Evolutionary conservation across 495 filamentous ascomycete genomes (phyloP), one percentile per base, ranked within the genome.

Genomic region (Penicillium coffeae): DNA sequence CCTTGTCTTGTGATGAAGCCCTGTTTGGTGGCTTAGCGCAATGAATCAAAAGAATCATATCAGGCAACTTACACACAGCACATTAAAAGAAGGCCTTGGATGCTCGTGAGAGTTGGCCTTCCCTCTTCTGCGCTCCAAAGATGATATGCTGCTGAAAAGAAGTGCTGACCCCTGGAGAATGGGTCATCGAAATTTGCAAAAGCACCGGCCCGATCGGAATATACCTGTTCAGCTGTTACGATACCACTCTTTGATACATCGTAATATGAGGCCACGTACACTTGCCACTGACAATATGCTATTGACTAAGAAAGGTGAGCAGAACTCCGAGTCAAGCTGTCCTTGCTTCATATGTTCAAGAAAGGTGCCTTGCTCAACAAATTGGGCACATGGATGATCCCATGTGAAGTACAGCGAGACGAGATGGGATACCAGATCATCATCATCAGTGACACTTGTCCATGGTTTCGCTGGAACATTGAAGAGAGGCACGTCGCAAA

Each of bases 131-230:
- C 62, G 32, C 51, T 57, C 63, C 65, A 67, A 30, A 68, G 30
- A 32, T 51, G 48, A 48, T 73, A 63, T 19, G 70, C 68, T 49
- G 71, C 70, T 1, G 43, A 21, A 21, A 64, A 59, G 20, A 73
- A 73, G 8, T 51, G 42, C 19, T 59, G 47, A 0, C 70, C 70
- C 20, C 61, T 56, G n/a, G 64, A 64, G 21, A 55, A 54, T n/a
- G 48, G 30, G 38, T 69, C 48, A 1, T 55, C 58, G 7, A 51
- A 45, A 22, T 57, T 36, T 14, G 60, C 60, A 16, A 66, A 53
- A 3, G 85, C 60, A 7, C 78, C 77, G 1, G 75, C 61, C 40
- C 79, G 73, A 46, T 81, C 69, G 3, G 81, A 78, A 44, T 70
- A 62, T 12, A 50, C 51, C 68, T 71, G 38, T 21, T 19, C 2